Base-by-base conservation (phyloP, 2,329 filamentous ascomycete genomes). In the Chaetomiaceae sp. region DNA sequence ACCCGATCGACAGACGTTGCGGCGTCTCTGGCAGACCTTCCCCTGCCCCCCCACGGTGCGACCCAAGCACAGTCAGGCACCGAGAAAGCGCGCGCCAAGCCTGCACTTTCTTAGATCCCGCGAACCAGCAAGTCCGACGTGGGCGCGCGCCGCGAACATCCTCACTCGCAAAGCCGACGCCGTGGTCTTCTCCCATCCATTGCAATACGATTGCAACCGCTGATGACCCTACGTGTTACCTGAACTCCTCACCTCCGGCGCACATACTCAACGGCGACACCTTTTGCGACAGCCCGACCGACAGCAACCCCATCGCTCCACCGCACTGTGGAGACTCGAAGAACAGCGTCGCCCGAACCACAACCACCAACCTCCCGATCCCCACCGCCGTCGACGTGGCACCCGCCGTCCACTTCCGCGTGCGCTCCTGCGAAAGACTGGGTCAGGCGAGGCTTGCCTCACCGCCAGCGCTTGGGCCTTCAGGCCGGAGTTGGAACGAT, bases 41-140 rank as follows among this genome's bases (percentile, higher is more conserved):
- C 42, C 42, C 40, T 43, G 39, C 30, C 34, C 39, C 39, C 20
- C 40, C 34, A 40, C 32, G 18, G 18, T 30, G 39, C 12, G 17
- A 40, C 19, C 44, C n/a, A n/a, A n/a, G n/a, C n/a, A n/a, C 38
- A 40, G 32, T 36, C 45, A 47, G 45, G 45, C 38, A 42, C 45
- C 45, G 27, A 47, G 17, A 42, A 38, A 47, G 40, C 40, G 30
- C 32, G 22, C 15, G 40, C 40, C 40, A 42, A 42, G 40, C 32
- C 32, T n/a, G n/a, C n/a, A n/a, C n/a, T n/a, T 18, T 19, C 9
- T 36, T 36, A 29, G 40, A 15, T 42, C 40, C 40, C 40, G 40
- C 36, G 29, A 30, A n/a, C n/a, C 33, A n/a, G 17, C 36, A 33
- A 32, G n/a, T 4, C 22, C 40, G 24, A 9, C 26, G 27, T 33